Conservation (phyloP, 352 stramenopile genomes). For the Peronospora belbahrii region DNA sequence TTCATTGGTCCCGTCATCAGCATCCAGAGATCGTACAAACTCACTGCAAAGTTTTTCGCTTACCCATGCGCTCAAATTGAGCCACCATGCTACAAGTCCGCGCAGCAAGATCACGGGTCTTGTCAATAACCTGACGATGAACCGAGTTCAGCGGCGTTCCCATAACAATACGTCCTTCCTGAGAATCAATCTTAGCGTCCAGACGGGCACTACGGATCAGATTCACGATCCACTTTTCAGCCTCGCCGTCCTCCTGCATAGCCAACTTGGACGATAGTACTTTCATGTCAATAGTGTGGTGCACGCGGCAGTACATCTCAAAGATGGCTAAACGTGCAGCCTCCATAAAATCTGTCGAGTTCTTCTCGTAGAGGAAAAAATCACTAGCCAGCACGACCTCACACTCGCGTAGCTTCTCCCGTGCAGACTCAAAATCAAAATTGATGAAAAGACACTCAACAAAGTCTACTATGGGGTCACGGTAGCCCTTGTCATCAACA, state of each 20-base stretch:
- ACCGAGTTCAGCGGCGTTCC: slow-evolving; percentile 88
- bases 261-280: slow-evolving; percentile 94
- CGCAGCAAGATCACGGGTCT: slow-evolving; percentile 93
- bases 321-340: slow-evolving; percentile 96
- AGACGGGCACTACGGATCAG: slow-evolving; percentile 95
- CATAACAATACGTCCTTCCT: slow-evolving; percentile 97
- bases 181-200: slow-evolving; percentile 98
- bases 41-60: slow-evolving; percentile 74
- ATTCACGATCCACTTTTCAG: slow-evolving; percentile 99
- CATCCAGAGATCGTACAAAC: slow-evolving; percentile 12
- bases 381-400: slow-evolving; percentile 93
- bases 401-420: slow-evolving; percentile 90
- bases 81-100: slow-evolving; percentile 86
- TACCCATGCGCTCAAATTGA: slow-evolving; percentile 79
- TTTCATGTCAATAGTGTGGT: slow-evolving; percentile 98
- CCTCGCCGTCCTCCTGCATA: slow-evolving; percentile 92
- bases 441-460: slow-evolving; percentile 96
- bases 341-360: slow-evolving; percentile 98
- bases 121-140: slow-evolving; percentile 96
- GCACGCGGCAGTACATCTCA: slow-evolving; percentile 99
- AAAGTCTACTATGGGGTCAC: slow-evolving; percentile 89
- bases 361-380: slow-evolving; percentile 96
- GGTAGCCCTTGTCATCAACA: slow-evolving; percentile 78
- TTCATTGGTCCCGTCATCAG: too few species aligned
- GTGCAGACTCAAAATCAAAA: slow-evolving; percentile 98